phyloP scores from a whole-genome alignment of 2,329 filamentous ascomycete genomes.

The Furcasterigmium sp. region DNA sequence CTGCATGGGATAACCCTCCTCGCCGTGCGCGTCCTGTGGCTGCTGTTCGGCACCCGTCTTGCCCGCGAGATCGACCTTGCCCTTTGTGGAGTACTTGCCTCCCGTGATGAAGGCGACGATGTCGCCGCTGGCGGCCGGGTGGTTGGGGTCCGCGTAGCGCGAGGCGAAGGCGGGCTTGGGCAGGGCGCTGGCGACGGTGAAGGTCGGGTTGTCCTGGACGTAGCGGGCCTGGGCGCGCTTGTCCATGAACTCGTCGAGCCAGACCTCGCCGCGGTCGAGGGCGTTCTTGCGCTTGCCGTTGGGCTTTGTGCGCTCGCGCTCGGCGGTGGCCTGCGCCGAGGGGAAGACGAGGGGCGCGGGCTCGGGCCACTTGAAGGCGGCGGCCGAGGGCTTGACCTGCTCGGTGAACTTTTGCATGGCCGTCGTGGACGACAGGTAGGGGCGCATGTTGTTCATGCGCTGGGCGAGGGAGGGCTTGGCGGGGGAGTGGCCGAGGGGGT shows the following conservation, averaged over 20 bases:
- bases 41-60: not conserved
- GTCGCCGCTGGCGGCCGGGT: conserved; percentile 18
- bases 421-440: not conserved
- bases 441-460: not conserved
- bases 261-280: conserved; percentile 12
- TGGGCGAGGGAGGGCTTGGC: not conserved
- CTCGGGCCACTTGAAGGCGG: conserved; percentile 35
- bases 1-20: conserved; percentile 4
- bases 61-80: not conserved
- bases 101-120: conserved; percentile 17
- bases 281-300: conserved; percentile 13
- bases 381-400: conserved; percentile 16
- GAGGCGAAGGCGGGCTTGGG: conserved; percentile 18
- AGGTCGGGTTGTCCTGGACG: conserved; percentile 11
- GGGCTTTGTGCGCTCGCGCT: conserved; percentile 5
- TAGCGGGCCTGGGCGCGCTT: conserved; percentile 14
- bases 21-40: conserved; percentile 1
- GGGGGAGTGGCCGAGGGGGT: not conserved
- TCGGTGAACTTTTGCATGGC: conserved; percentile 3
- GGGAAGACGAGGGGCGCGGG: conserved; percentile 45
- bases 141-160: conserved; percentile 19
- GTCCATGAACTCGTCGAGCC: conserved; percentile 15
- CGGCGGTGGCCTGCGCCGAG: conserved; percentile 25
- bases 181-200: conserved; percentile 11
- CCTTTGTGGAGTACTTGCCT: conserved; percentile 5